phyloP scores from a whole-genome alignment of 164 flowering plant genomes.

The Saururus chinensis region DNA sequence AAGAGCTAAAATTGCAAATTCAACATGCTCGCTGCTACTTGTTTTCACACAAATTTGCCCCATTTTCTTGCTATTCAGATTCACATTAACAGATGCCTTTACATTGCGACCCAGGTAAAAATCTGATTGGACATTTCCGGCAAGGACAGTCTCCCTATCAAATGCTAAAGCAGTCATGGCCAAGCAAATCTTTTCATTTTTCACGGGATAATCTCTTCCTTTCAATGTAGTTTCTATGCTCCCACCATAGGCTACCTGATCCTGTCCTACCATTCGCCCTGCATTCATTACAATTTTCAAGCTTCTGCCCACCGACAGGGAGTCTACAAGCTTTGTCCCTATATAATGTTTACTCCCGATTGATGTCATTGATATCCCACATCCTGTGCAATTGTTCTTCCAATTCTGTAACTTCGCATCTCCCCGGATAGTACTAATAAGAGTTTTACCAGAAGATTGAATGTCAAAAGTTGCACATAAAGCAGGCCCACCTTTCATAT shows the following conservation, averaged over 20 bases:
- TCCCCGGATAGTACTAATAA: slow-evolving; percentile 52
- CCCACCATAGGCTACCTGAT: slow-evolving; percentile 74
- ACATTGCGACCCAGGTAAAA: slow-evolving; percentile 45
- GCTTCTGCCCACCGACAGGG: slow-evolving; percentile 52
- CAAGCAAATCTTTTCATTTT: slow-evolving; percentile 47
- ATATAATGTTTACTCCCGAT: slow-evolving; percentile 44
- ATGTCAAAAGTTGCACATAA: slow-evolving; percentile 48
- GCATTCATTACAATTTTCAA: slow-evolving; percentile 49
- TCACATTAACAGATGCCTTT: slow-evolving; percentile 52
- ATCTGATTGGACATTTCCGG: slow-evolving; percentile 55
- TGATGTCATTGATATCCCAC: slow-evolving; percentile 69
- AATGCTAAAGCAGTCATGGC: slow-evolving; percentile 53
- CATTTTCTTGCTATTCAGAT: slow-evolving; percentile 69
- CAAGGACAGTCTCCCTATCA: slow-evolving; percentile 56
- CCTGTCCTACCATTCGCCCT: slow-evolving; percentile 53
- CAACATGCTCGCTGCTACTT: slow-evolving; percentile 57
- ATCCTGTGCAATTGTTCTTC: slow-evolving; percentile 47
- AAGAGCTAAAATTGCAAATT: slow-evolving; percentile 53
- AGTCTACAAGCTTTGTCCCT: slow-evolving; percentile 76
- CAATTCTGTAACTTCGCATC: slow-evolving; percentile 45
- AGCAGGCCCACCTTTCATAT: slow-evolving; percentile 32
- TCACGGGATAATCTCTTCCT: slow-evolving; percentile 81
- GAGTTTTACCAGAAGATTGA: slow-evolving; percentile 59
- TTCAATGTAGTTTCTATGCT: slow-evolving; percentile 54
- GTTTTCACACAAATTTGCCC: slow-evolving; percentile 64